Evolutionary conservation across 257 asterid genomes (phyloP).

Genomic region (Knoxia roxburghii): DNA sequence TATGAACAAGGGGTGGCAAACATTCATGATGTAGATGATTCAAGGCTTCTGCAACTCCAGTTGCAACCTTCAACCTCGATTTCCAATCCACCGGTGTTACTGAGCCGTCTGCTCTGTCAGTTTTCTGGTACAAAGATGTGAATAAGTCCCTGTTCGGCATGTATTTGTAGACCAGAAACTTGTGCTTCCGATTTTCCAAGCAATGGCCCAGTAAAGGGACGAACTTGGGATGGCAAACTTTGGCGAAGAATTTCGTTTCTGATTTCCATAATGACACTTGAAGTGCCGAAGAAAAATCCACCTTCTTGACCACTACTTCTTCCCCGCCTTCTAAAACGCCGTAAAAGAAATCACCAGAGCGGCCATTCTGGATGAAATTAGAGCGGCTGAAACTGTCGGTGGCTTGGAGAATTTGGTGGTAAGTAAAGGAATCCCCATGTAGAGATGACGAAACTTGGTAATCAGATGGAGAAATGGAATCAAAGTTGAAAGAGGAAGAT

Average conservation of each 20-base stretch:
- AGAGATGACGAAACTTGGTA: background rate
- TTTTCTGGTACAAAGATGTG: background rate
- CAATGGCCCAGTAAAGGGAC: slow-evolving; percentile 13
- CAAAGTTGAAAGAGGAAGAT: background rate
- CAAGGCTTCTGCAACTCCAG: slow-evolving; percentile 12
- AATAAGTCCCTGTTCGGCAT: slow-evolving; percentile 3
- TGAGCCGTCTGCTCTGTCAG: background rate
- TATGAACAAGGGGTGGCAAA: slow-evolving; percentile 15
- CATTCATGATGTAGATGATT: slow-evolving; percentile 10
- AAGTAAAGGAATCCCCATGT: background rate
- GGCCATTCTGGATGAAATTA: background rate
- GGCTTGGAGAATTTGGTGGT: slow-evolving; percentile 6
- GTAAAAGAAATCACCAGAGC: slow-evolving; percentile 2
- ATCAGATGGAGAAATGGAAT: background rate
- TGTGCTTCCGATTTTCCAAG: background rate
- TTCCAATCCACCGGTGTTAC: background rate
- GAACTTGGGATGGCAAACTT: slow-evolving; percentile 1
- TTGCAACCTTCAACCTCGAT: slow-evolving; percentile 12
- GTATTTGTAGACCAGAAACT: slow-evolving; percentile 10
- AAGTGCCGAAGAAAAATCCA: background rate
- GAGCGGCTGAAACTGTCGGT: background rate
- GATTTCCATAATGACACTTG: background rate
- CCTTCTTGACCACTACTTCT: background rate
- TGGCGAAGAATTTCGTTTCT: slow-evolving; percentile 3
- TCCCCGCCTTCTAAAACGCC: slow-evolving; percentile 5